A percentile compares a stretch with the other conserved stretches of the same genome.
phyloP scores from a whole-genome alignment of 169 alveolate species.

The Eimeria sp. region DNA sequence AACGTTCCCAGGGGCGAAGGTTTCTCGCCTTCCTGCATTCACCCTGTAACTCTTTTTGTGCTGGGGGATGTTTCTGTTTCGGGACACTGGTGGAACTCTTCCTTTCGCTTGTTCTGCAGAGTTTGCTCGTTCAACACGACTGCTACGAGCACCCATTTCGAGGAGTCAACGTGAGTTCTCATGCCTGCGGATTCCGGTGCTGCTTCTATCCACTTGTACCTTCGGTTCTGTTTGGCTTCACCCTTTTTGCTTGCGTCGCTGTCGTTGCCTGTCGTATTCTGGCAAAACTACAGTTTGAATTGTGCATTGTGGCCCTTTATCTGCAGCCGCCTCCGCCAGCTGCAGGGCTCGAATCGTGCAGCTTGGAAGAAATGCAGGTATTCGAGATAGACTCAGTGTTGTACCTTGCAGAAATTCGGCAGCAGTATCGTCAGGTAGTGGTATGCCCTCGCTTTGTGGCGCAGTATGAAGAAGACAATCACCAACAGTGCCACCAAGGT shows the following conservation, averaged over 20 bases:
- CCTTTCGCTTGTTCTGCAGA: neutral
- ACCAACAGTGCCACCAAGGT: neutral
- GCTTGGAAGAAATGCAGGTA: conserved; percentile 75
- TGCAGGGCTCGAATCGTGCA: conserved; percentile 68
- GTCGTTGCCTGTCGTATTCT: neutral
- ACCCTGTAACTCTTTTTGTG: neutral
- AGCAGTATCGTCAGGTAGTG: neutral
- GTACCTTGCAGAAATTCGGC: neutral
- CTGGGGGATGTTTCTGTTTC: neutral
- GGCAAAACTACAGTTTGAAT: neutral
- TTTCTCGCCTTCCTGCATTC: neutral
- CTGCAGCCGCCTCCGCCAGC: conserved; percentile 75
- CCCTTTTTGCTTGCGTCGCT: neutral
- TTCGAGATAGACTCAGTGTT: neutral
- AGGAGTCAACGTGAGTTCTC: conserved; percentile 57
- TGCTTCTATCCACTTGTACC: neutral
- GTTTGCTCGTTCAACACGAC: conserved; percentile 71
- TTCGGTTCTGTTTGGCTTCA: neutral
- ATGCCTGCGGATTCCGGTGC: neutral
- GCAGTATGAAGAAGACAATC: neutral
- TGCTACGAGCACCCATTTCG: conserved; percentile 69
- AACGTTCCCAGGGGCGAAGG: neutral
- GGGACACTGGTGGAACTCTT: neutral
- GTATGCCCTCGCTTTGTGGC: neutral
- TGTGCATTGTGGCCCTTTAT: neutral